Conservation (phyloP, 352 stramenopile species). For the Phytophthora aleatoria region DNA sequence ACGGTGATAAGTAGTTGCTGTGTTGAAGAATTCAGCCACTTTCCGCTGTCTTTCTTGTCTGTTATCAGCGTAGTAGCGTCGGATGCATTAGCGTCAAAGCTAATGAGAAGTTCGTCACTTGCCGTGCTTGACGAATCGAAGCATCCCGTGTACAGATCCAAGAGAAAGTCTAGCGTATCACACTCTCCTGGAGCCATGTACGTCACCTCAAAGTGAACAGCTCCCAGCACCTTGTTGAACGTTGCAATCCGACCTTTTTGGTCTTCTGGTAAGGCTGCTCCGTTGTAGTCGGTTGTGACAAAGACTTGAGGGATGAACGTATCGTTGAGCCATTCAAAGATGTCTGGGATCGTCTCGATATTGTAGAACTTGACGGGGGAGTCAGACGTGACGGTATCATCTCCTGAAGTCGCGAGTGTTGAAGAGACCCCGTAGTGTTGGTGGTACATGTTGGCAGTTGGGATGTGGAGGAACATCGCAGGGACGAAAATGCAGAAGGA, state of each 20-base stretch:
- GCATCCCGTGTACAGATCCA: constrained; percentile 41
- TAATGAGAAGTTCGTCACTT: constrained; percentile 33
- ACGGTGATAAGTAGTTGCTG: constrained; percentile 42
- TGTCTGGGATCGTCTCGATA: constrained; percentile 40
- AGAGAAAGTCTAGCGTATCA: constrained; percentile 30
- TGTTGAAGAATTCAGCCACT: constrained; percentile 43
- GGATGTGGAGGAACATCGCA: constrained; percentile 52
- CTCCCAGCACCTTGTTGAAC: constrained; percentile 50
- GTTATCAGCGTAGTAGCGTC: constrained; percentile 24
- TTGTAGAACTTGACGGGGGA: constrained; percentile 53
- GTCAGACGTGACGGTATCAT: constrained; percentile 44
- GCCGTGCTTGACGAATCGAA: constrained; percentile 31
- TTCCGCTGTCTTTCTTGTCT: constrained; percentile 28
- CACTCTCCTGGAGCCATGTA: constrained; percentile 25
- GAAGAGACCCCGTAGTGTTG: constrained; percentile 40
- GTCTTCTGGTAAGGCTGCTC: constrained; percentile 23
- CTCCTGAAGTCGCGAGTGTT: constrained; percentile 42
- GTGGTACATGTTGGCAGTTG: constrained; percentile 36
- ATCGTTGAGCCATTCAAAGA: constrained; percentile 51
- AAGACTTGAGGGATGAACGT: constrained; percentile 54
- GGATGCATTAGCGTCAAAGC: constrained; percentile 35
- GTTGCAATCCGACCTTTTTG: constrained; percentile 35
- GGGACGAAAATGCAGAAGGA: constrained; percentile 47
- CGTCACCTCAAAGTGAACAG: constrained; percentile 37
- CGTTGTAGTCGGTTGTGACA: constrained; percentile 55